These are phyloP conservation scores for Gastroboletus turbinatus DNA, from an alignment of 1,284 basidiomycete species.

Conservation along the genomic window DNA sequence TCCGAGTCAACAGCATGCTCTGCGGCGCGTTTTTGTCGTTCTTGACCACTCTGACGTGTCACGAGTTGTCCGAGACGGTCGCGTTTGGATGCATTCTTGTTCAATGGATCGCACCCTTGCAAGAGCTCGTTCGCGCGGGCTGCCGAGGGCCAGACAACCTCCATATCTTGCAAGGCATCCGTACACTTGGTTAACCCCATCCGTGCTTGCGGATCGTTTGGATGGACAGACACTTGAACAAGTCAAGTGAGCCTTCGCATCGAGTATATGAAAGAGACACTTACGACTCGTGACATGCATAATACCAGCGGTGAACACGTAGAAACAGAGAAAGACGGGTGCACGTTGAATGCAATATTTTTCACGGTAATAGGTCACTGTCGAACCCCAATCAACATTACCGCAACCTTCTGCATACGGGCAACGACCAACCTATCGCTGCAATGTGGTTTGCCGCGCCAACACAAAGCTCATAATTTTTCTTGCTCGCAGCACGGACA, in stretches of 20 bases:
- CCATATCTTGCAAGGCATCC: constrained; percentile 68
- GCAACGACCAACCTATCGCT: constrained; percentile 53
- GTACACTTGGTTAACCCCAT: constrained; percentile 67
- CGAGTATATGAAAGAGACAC: background rate
- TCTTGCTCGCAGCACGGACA: constrained; percentile 53
- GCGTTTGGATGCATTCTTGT: constrained; percentile 27
- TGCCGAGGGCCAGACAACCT: constrained; percentile 75
- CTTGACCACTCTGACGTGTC: constrained; percentile 40
- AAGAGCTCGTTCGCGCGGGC: constrained; percentile 73
- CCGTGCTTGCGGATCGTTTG: constrained; percentile 66
- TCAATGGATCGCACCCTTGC: constrained; percentile 57
- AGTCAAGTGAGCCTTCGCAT: constrained; percentile 3
- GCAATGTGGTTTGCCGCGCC: constrained; percentile 80
- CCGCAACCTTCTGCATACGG: background rate
- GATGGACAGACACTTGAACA: constrained; percentile 52
- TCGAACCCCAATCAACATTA: constrained; percentile 2
- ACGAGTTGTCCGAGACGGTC: constrained; percentile 15
- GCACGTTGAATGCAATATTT: constrained; percentile 63
- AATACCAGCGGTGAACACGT: constrained; percentile 79
- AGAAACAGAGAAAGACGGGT: constrained; percentile 77
- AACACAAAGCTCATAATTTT: constrained; percentile 69
- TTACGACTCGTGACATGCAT: constrained; percentile 75
- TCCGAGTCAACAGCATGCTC: constrained; percentile 36
- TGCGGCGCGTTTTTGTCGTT: constrained; percentile 35
- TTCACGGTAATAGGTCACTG: constrained; percentile 61